Percentiles rank a stretch among this genome's conserved stretches.
phyloP scores from a whole-genome alignment of 2,329 filamentous ascomycete genomes.

The Apiospora saccharicola region DNA sequence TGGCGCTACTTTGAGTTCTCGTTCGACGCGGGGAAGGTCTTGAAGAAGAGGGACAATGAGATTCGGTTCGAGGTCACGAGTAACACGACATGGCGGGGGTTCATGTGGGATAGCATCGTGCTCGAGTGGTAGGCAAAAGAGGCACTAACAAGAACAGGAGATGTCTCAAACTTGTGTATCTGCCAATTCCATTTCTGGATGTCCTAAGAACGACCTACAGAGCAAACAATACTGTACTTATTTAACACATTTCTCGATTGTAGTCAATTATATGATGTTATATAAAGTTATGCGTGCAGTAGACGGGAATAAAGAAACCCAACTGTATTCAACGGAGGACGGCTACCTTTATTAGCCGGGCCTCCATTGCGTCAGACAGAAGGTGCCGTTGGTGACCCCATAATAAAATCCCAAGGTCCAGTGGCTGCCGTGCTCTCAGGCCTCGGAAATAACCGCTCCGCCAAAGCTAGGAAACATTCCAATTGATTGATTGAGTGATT shows the following conservation, averaged over 20 bases:
- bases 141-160: neutral
- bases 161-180: too few relatives aligned
- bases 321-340: neutral
- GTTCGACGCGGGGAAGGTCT: constrained; percentile 31
- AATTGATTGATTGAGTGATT: neutral
- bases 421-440: neutral
- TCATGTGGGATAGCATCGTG: constrained; percentile 40
- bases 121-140: constrained; percentile 36
- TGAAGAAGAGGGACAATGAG: constrained; percentile 37
- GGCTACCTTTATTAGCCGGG: constrained; percentile 6
- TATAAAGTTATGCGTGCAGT: too few relatives aligned
- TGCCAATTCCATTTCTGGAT: too few relatives aligned
- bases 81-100: constrained; percentile 39
- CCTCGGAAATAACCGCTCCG: constrained; percentile 22
- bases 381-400: neutral
- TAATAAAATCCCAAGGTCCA: constrained; percentile 7
- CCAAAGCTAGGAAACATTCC: constrained; percentile 10
- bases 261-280: too few relatives aligned
- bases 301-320: too few relatives aligned
- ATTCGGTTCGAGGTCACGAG: constrained; percentile 36
- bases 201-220: too few relatives aligned
- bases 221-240: too few relatives aligned
- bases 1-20: constrained; percentile 54
- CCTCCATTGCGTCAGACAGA: constrained; percentile 21
- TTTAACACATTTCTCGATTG: too few relatives aligned